Conservation (phyloP, 2,329 filamentous ascomycete species). For the Fusarium nygamai region DNA sequence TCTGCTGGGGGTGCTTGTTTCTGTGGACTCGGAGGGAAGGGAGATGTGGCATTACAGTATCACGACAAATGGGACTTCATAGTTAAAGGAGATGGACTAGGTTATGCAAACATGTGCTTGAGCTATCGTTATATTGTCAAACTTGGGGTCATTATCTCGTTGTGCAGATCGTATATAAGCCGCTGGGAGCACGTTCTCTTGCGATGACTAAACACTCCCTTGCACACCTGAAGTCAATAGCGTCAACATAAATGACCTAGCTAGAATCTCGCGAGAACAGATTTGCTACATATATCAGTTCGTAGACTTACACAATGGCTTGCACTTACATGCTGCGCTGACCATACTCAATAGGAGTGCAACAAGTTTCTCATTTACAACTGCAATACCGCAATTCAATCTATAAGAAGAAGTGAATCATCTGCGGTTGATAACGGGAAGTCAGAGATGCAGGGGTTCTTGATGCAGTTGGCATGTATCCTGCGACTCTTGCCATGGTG, state of each 20-base stretch:
- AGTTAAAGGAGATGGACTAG: fast-evolving
- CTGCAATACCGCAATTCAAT: fast-evolving
- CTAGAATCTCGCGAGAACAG: fast-evolving
- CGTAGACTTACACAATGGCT: not conserved
- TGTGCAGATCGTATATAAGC: not conserved
- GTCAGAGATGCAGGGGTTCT: fast-evolving
- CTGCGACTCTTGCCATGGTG: not conserved
- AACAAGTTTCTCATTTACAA: too few species aligned
- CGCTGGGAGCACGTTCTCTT: not conserved
- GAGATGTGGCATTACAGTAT: not conserved
- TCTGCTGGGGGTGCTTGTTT: not conserved
- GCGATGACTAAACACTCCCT: not conserved
- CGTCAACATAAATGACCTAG: fast-evolving
- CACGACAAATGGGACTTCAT: not conserved
- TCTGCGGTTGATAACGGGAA: fast-evolving
- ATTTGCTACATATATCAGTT: not conserved
- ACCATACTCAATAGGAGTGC: not conserved
- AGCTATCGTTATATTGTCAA: not conserved
- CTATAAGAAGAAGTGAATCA: fast-evolving
- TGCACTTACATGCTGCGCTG: not conserved
- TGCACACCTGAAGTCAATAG: not conserved
- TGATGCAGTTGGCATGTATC: too few species aligned
- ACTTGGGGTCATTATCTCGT: not conserved
- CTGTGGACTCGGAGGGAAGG: fast-evolving
- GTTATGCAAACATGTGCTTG: fast-evolving